A percentile compares a stretch with the other conserved stretches of the same genome.
These are phyloP conservation scores for Ceratorhiza oryzae-sativae DNA, from an alignment of 1,284 basidiomycete species.

Conservation along the genomic window DNA sequence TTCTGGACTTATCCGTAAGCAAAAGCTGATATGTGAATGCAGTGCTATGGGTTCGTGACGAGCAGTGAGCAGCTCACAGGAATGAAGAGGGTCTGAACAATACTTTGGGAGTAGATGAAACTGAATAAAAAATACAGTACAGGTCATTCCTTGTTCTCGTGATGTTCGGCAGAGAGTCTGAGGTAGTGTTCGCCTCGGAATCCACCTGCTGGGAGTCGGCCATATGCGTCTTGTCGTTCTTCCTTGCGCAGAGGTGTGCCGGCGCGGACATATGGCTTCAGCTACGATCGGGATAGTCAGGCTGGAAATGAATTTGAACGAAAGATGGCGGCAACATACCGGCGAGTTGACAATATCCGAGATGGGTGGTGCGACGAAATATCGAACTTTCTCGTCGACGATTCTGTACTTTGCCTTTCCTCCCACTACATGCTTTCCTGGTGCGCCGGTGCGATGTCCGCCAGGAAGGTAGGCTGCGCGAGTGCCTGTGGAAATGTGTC, in stretches of 20 bases:
- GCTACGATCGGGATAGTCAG: slow-evolving; percentile 46
- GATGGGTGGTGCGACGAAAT: slow-evolving; percentile 80
- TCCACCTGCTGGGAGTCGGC: slow-evolving; percentile 37
- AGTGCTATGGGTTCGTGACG: slow-evolving; percentile 37
- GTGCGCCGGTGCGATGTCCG: slow-evolving; percentile 85
- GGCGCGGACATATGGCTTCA: slow-evolving; percentile 56
- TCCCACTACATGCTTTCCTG: slow-evolving; percentile 77
- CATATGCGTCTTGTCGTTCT: slow-evolving; percentile 37
- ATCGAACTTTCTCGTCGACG: slow-evolving; percentile 80
- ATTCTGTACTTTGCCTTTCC: slow-evolving; percentile 81
- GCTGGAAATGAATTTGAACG: not conserved
- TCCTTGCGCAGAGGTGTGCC: slow-evolving; percentile 22
- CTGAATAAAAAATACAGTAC: slow-evolving; percentile 15
- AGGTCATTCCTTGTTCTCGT: not conserved
- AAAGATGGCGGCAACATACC: slow-evolving; percentile 57
- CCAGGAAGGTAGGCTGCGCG: slow-evolving; percentile 81
- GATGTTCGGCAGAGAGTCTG: slow-evolving; percentile 37
- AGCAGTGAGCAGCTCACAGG: not conserved
- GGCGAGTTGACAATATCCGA: slow-evolving; percentile 66
- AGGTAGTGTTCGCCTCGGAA: slow-evolving; percentile 43
- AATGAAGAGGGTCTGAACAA: slow-evolving; percentile 10
- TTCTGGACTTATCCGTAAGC: not conserved
- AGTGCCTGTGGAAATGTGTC: no score
- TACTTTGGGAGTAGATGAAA: not conserved
- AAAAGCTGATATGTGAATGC: not conserved